Base-by-base conservation (phyloP, 2,329 filamentous ascomycete genomes). In the Colletotrichum sp. region DNA sequence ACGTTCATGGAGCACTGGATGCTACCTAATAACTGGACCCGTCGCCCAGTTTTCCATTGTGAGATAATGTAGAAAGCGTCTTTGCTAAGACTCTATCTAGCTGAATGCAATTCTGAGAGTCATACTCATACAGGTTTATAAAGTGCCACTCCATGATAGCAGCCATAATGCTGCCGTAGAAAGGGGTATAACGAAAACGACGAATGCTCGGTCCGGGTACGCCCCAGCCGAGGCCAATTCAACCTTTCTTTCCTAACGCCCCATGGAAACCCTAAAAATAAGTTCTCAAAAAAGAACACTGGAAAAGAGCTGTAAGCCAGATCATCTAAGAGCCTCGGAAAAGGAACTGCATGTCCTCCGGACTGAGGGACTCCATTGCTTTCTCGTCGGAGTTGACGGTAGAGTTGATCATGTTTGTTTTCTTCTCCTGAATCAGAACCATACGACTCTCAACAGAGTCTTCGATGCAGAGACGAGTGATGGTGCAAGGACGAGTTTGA, bases 381-480 rank as follows among this genome's bases (percentile, higher is more conserved):
- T 94, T 90, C 80, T 97, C 94, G 82, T 99, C 96, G 59, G 95
- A 94, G 84, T 99, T 98, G 84, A 99, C 96, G 0, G 97, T 99
- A 32, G 96, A 96, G 80, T 96, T 95, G 82, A 99, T 99, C 95
- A 99, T 96, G 82, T 94, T 96, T 1, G 96, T 96, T 88, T 99
- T 99, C 91, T 99, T 99, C 88, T 99, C 97, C 84, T 99, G 97
- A 30, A 99, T 90, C 79, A 97, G 89, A 4, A 99, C 95, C 91
- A 99, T 99, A 62, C 97, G 92, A 75, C 95, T 97, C 87, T 99
- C 97, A 32, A 99, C 96, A 2, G 95, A 98, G 83, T 99, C 97
- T 83, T 99, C 96, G 77, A 99, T 98, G 82, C 96, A 98, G 13
- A 99, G 91, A 32, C 97, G 93, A 2, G 96, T 99, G 80, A 99